Conservation (phyloP, 805 yeast genomes). For the Yamadazyma laniorum region DNA sequence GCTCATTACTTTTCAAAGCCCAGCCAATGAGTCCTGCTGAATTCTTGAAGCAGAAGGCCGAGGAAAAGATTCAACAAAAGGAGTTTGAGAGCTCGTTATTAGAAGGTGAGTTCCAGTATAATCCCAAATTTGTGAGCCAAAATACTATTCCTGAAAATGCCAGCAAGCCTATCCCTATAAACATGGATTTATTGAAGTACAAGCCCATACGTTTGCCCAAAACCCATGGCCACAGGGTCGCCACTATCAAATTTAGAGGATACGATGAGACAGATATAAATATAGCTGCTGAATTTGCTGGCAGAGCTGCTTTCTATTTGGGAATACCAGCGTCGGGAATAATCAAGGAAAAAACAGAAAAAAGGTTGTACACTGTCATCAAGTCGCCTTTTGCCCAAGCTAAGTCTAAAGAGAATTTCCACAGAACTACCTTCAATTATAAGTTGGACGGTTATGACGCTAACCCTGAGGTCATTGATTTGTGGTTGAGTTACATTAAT, state of each 20-base stretch:
- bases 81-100: conserved; percentile 28
- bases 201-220: conserved; percentile 72
- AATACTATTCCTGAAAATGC: conserved; percentile 20
- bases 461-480: conserved; percentile 77
- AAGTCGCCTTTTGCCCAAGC: conserved; percentile 93
- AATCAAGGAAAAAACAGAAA: conserved; percentile 61
- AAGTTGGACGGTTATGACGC: conserved; percentile 78
- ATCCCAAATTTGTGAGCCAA: conserved; percentile 29
- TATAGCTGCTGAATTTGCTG: conserved; percentile 78
- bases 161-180: conserved; percentile 72
- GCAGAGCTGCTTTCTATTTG: conserved; percentile 85
- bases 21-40: conserved; percentile 27
- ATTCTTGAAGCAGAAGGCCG: conserved; percentile 25
- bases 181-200: conserved; percentile 75
- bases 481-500: conserved; percentile 73
- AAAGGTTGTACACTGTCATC: conserved; percentile 90
- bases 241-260: conserved; percentile 72
- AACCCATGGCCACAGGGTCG: conserved; percentile 72
- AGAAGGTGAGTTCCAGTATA: conserved; percentile 24
- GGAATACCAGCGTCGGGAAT: conserved; percentile 85
- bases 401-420: conserved; percentile 90
- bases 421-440: conserved; percentile 80
- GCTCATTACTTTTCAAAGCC: conserved; percentile 8
- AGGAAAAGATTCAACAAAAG: conserved; percentile 20
- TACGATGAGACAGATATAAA: conserved; percentile 69